These are phyloP conservation scores for Candida nanaspora DNA, from an alignment of 805 yeast genomes.

Conservation along the genomic window DNA sequence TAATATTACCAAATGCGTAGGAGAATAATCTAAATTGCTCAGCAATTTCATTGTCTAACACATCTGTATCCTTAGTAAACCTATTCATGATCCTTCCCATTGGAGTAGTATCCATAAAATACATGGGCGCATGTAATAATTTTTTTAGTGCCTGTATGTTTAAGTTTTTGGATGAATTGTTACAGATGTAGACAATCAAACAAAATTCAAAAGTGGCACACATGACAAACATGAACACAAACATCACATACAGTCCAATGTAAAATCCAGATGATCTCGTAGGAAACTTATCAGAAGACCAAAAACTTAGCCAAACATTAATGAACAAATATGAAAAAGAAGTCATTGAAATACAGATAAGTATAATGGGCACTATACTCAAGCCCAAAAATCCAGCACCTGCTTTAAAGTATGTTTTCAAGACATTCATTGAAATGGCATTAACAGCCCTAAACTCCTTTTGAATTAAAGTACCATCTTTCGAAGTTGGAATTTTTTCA, in stretches of 20 bases:
- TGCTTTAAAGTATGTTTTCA: conserved; percentile 39
- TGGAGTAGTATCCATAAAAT: conserved; percentile 79
- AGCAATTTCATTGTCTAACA: conserved; percentile 70
- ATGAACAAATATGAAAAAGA: conserved; percentile 50
- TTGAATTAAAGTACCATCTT: conserved; percentile 22
- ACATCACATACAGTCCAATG: conserved; percentile 66
- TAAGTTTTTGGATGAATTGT: conserved; percentile 45
- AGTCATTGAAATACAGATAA: conserved; percentile 23
- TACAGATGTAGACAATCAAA: conserved; percentile 42
- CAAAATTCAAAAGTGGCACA: conserved; percentile 36
- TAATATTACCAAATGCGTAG: conserved; percentile 35
- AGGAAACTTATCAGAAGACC: conserved; percentile 53
- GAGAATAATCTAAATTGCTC: conserved; percentile 61
- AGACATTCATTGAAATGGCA: conserved; percentile 38
- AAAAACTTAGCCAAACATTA: conserved; percentile 76
- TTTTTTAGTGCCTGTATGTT: conserved; percentile 54
- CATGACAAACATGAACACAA: conserved; percentile 42
- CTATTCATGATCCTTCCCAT: conserved; percentile 80
- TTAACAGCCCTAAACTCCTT: conserved; percentile 25
- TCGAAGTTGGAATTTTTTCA: conserved; percentile 2
- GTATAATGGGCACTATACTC: conserved; percentile 17
- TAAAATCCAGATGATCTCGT: conserved; percentile 43
- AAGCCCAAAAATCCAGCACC: conserved; percentile 46
- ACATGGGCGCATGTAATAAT: conserved; percentile 74
- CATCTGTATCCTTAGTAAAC: conserved; percentile 83